Percentiles rank a stretch among this genome's conserved stretches.
Conservation (phyloP, 306 rosid species). For the Prunus mume region DNA sequence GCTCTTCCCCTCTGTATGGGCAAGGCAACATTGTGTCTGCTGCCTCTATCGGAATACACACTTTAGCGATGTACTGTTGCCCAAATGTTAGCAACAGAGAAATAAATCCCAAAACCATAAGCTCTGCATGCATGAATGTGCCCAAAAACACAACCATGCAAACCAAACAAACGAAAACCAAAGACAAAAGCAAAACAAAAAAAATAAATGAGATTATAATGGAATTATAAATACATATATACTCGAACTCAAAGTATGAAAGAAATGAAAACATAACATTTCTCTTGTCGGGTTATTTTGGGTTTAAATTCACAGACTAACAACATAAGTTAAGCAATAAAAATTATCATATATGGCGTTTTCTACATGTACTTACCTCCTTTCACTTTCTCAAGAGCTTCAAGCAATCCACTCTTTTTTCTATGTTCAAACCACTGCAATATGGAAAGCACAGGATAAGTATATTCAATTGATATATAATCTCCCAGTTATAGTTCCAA, state of each 20-base stretch:
- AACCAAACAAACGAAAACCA: background rate
- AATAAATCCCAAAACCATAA: conserved; percentile 94
- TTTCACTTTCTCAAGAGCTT: conserved; percentile 92
- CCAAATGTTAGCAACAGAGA: conserved; percentile 84
- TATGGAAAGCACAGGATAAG: background rate
- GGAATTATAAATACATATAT: background rate
- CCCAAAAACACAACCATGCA: background rate
- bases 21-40: conserved; percentile 81
- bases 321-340: background rate
- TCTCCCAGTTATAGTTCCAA: no score
- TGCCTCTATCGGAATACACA: conserved; percentile 48
- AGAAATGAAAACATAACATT: background rate
- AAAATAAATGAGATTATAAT: background rate
- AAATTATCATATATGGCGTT: background rate
- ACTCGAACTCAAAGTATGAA: background rate
- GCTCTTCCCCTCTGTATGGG: conserved; percentile 16
- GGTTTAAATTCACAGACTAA: background rate
- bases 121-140: conserved; percentile 52
- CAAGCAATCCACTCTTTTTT: conserved; percentile 64
- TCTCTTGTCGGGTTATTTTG: no score
- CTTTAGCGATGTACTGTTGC: conserved; percentile 57
- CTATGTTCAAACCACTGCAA: conserved; percentile 57
- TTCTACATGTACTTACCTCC: conserved; percentile 39
- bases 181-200: background rate
- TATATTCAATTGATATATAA: no score